Evolutionary conservation across 208 protist genomes (phyloP), one percentile per base, ranked within the genome.

Genomic region (Trypanosoma boissoni): DNA sequence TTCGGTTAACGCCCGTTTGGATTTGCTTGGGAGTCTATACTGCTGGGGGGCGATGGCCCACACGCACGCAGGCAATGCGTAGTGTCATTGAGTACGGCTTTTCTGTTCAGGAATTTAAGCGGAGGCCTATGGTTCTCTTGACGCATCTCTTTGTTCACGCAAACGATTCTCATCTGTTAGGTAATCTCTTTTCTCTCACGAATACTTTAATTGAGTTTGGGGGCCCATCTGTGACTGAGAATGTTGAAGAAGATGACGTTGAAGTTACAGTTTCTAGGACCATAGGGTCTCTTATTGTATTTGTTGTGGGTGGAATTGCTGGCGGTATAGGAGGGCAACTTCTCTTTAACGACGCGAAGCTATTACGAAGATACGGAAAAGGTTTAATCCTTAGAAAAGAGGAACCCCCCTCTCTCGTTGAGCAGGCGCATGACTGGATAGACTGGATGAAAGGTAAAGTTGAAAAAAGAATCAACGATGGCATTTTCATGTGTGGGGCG

Each of bases 81-180:
- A 73, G 79, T 36, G 74, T 76, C 5, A 32, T 72, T 20, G 46
- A 64, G 9, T 77, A 83, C 57, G 79, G 79, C 44, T 87, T 91
- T 48, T 73, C 64, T 56, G 59, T 75, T 4, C 21, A 60, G 5
- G 8, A 58, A 4, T 74, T 82, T 46, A 49, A 50, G 16, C 55
- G 62, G n/a, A 56, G 44, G 5, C 77, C 72, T 1, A 10, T 41
- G 1, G 73, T 71, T 1, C 37, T 86, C 9, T 18, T 83, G 2
- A 90, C 83, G 3, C 78, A 86, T 41, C 42, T 86, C 6, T 90
- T 90, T 53, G 71, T 90, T 4, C 83, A 90, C 58, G 58, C 69
- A 23, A 72, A 62, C 23, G 65, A 76, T 18, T n/a, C 58, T 12
- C 83, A 90, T 55, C 45, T 90, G 9, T 39, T 78, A 16, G 58